A percentile compares a stretch with the other conserved stretches of the same genome.
phyloP scores from a whole-genome alignment of 352 stramenopile genomes.

The Pythium monospermum region DNA sequence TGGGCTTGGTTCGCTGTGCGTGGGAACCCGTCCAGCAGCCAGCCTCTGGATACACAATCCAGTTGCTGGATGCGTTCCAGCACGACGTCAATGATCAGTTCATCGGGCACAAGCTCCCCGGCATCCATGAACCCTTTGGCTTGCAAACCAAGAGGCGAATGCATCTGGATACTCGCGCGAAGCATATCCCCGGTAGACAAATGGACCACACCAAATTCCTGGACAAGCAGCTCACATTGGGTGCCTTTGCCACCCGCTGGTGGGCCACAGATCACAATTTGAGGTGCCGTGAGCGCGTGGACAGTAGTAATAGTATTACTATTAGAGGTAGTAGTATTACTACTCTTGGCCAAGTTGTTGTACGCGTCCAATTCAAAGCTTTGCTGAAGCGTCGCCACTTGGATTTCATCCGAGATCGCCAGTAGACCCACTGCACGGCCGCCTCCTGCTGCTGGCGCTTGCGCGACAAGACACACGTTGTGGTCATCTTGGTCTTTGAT shows the following conservation, averaged over 20 bases:
- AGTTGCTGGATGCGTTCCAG: slow-evolving; percentile 69
- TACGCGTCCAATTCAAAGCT: slow-evolving; percentile 82
- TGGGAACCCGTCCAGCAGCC: slow-evolving; percentile 93
- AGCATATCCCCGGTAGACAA: slow-evolving; percentile 91
- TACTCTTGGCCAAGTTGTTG: slow-evolving; percentile 64
- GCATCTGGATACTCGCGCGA: slow-evolving; percentile 63
- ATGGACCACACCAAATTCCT: slow-evolving; percentile 87
- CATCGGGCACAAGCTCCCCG: slow-evolving; percentile 44
- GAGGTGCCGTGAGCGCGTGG: too few relatives aligned
- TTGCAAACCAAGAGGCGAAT: slow-evolving; percentile 26
- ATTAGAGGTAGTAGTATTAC: too few relatives aligned
- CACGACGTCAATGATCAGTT: slow-evolving; percentile 44
- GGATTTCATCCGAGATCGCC: slow-evolving; percentile 77
- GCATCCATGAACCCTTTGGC: slow-evolving; percentile 39
- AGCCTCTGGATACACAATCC: slow-evolving; percentile 78
- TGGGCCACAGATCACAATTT: slow-evolving; percentile 55
- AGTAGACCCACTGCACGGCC: slow-evolving; percentile 68
- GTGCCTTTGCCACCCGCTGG: slow-evolving; percentile 94
- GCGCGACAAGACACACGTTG: slow-evolving; percentile 80
- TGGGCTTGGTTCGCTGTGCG: slow-evolving; percentile 79
- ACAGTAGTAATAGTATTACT: too few relatives aligned
- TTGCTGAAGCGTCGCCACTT: slow-evolving; percentile 72
- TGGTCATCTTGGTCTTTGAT: slow-evolving; percentile 84
- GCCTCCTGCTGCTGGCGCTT: slow-evolving; percentile 24
- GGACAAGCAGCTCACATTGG: slow-evolving; percentile 87